Evolutionary conservation across 495 filamentous ascomycete species (phyloP), one percentile per base, ranked within the genome.

Genomic region (Penicillium argentinense): DNA sequence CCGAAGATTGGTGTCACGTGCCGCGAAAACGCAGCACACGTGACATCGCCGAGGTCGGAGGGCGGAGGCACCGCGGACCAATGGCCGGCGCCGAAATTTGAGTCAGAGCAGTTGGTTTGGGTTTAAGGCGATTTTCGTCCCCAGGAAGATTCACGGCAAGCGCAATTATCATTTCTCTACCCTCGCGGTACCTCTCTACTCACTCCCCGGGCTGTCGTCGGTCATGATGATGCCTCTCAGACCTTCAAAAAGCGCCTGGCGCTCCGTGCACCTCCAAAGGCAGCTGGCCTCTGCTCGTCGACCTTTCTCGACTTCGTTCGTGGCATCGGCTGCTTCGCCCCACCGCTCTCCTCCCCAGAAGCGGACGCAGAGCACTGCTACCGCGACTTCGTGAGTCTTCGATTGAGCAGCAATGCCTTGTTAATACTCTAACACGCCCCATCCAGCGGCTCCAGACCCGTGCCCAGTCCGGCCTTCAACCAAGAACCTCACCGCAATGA

Each of bases 391-490:
- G 76, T 79, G 45, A 65, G 76, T 71, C 5, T 39, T 14, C 3
- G 1, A n/a, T 18, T 21, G 2, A 12, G 22, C 11, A 22, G 33
- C 17, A 23, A 38, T 28, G 9, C 18, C 22, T 24, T 9, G 14
- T 13, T 30, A 21, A 36, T 12, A 44, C 38, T 32, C 46, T 58
- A 49, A 63, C 47, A 38, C 37, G 5, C 5, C 1, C 19, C 33
- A 23, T 30, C 8, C 45, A 77, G 73, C 16, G 64, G 68, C 24
- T 51, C 68, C 26, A 71, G 81, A 55, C 77, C 81, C 34, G 74
- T 71, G 13, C 83, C 87, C n/a, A 86, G 83, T 53, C 82, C 85
- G 41, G 70, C 84, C 1, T 89, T 89, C 73, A 88, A 89, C 57
- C 77, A 77, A 59, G 79, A 82, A 55, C 71, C 63, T 48, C 70